These are phyloP conservation scores for Solanum sejunctum DNA, from an alignment of 257 asterid genomes.

Conservation along the genomic window DNA sequence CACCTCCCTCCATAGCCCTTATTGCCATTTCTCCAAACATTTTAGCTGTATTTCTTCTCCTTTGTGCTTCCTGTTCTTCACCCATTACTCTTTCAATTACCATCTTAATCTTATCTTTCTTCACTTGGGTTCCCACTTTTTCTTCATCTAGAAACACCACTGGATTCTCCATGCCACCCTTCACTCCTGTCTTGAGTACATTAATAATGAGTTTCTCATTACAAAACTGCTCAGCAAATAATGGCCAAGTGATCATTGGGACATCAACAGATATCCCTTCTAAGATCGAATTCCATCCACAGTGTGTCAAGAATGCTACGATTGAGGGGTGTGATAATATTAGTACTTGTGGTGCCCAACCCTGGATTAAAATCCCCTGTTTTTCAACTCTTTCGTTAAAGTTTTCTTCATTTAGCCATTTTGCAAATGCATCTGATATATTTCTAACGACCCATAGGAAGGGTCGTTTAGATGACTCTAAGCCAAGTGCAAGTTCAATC, in stretches of 20 bases:
- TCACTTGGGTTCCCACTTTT: neutral
- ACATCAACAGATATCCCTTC: neutral
- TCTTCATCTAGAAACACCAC: neutral
- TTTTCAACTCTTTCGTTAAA: neutral
- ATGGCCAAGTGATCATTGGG: neutral
- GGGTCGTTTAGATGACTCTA: neutral
- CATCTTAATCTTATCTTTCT: neutral
- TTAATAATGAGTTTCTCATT: neutral
- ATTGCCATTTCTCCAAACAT: neutral
- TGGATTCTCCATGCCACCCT: neutral
- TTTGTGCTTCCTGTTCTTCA: neutral
- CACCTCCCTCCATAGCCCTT: neutral
- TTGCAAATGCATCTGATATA: neutral
- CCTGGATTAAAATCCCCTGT: neutral
- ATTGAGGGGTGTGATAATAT: neutral
- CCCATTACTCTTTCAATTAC: neutral
- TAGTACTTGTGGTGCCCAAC: neutral
- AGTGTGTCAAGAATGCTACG: neutral
- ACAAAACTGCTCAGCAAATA: neutral
- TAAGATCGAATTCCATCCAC: neutral
- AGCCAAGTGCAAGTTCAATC: neutral
- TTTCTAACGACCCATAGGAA: neutral
- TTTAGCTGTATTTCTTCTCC: neutral
- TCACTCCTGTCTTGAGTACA: neutral
- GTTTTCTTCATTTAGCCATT: neutral